Conservation (phyloP, 495 filamentous ascomycete genomes). For the Staphylotrichum tortipilum region DNA sequence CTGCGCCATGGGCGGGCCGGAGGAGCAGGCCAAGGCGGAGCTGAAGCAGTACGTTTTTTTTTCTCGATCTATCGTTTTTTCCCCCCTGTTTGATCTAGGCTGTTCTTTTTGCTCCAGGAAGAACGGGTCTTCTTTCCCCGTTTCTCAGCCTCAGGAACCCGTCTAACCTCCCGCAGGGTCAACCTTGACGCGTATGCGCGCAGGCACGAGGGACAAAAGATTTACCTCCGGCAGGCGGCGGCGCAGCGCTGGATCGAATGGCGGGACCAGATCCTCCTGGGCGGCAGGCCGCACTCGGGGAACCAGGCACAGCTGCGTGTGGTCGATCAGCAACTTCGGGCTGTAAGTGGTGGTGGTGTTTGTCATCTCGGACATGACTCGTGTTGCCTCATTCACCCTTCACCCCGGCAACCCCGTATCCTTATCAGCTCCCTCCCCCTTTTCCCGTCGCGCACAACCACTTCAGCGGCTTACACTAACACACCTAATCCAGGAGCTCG, state of each 20-base stretch:
- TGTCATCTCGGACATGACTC: no score
- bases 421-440: not conserved
- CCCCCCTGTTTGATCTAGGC: not conserved
- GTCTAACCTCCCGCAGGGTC: conserved; percentile 41
- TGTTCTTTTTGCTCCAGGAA: not conserved
- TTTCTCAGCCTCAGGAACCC: not conserved
- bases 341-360: no score
- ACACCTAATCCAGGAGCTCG: conserved; percentile 48
- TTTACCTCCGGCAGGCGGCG: conserved; percentile 70
- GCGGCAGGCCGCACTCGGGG: conserved; percentile 49
- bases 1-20: conserved; percentile 45
- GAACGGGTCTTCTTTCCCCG: no score
- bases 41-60: conserved; percentile 62
- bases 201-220: conserved; percentile 77
- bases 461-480: not conserved
- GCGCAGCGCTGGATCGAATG: conserved; percentile 73
- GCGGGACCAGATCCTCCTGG: conserved; percentile 57
- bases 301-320: conserved; percentile 51
- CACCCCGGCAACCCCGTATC: not conserved
- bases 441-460: not conserved
- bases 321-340: conserved; percentile 50
- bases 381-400: not conserved
- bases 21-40: conserved; percentile 65
- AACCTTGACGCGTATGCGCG: conserved; percentile 69
- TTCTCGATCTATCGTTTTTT: no score